These are phyloP conservation scores for Physaria fendleri DNA, from an alignment of 345 rosid species.

Conservation along the genomic window DNA sequence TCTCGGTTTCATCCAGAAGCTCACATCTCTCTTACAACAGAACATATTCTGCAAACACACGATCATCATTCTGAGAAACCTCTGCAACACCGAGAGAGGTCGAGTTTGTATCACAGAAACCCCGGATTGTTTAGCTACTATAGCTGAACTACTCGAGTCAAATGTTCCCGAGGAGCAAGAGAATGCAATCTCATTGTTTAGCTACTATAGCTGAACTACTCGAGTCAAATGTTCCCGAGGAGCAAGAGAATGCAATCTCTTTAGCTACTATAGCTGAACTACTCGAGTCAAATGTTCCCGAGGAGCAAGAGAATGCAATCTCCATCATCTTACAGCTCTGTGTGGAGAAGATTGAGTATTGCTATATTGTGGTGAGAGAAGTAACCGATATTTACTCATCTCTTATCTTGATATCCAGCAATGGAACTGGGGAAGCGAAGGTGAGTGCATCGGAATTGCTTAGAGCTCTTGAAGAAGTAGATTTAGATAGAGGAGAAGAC, in stretches of 20 bases:
- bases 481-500: conserved; percentile 21
- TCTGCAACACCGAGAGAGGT: conserved; percentile 50
- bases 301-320: conserved; percentile 63
- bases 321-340: conserved; percentile 41
- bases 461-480: conserved; percentile 49
- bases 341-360: conserved; percentile 36
- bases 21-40: conserved; percentile 50
- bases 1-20: conserved; percentile 43
- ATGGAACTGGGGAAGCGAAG: conserved; percentile 61
- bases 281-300: conserved; percentile 35
- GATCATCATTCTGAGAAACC: conserved; percentile 39
- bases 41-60: conserved; percentile 38
- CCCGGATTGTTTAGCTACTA: conserved; percentile 46
- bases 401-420: conserved; percentile 41
- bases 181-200: too few relatives aligned
- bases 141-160: conserved; percentile 54
- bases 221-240: too few relatives aligned
- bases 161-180: too few relatives aligned
- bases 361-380: conserved; percentile 57
- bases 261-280: too few relatives aligned
- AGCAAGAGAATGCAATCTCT: too few relatives aligned
- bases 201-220: too few relatives aligned
- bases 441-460: conserved; percentile 57
- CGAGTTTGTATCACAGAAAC: conserved; percentile 54
- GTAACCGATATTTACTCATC: conserved; percentile 43